These are phyloP conservation scores for Ensete glaucum DNA, from an alignment of 176 grass and related monocot species.

Conservation along the genomic window DNA sequence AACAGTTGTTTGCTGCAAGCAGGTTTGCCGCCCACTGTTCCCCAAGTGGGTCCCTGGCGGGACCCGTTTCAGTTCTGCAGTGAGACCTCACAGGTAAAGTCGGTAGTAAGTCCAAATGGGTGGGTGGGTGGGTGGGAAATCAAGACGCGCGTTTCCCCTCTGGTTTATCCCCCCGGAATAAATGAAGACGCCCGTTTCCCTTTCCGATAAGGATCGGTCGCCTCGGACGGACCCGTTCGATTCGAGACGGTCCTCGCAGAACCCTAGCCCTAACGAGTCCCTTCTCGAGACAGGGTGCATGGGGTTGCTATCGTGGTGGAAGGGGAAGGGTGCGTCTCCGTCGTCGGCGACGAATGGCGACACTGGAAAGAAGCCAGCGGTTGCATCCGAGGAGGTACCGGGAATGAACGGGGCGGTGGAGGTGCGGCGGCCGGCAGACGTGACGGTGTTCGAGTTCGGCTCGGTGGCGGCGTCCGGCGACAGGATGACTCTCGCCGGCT, in stretches of 20 bases:
- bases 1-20: too few relatives aligned
- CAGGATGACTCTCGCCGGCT: constrained; percentile 53
- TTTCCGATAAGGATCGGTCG: too few relatives aligned
- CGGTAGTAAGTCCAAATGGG: too few relatives aligned
- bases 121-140: too few relatives aligned
- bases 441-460: constrained; percentile 86
- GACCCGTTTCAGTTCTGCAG: too few relatives aligned
- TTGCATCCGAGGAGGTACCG: constrained; percentile 8
- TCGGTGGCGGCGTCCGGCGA: constrained; percentile 51
- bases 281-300: constrained; percentile 12
- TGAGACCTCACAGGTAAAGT: too few relatives aligned
- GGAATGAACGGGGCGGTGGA: constrained; percentile 65
- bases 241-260: background rate
- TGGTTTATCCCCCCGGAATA: too few relatives aligned
- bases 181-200: too few relatives aligned
- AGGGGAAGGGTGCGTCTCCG: constrained; percentile 19
- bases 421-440: constrained; percentile 52
- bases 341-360: background rate
- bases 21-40: too few relatives aligned
- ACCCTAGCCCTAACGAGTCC: background rate
- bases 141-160: too few relatives aligned
- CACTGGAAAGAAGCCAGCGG: background rate
- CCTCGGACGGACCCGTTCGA: too few relatives aligned
- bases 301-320: constrained; percentile 85
- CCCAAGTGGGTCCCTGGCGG: too few relatives aligned